Base-by-base conservation (phyloP, 1,284 basidiomycete species). In the Pascua guehoae region DNA sequence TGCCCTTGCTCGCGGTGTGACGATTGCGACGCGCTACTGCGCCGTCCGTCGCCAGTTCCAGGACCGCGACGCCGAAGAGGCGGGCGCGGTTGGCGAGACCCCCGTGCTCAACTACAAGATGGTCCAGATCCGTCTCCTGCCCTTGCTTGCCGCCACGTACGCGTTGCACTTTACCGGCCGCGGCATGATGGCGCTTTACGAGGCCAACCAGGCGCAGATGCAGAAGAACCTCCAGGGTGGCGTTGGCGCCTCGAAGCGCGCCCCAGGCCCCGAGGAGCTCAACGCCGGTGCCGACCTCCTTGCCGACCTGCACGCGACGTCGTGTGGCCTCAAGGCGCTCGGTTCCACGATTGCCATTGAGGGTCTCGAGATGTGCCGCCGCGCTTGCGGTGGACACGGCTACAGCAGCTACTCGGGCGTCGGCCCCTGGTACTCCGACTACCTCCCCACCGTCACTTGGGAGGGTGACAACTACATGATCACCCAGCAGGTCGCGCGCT, bases 21-120 rank as follows among this genome's bases (percentile, higher is more conserved):
- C 81, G 14, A 79, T 84, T 53, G 81, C 81, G 39, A 71, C 82
- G 5, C 73, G 82, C 50, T 84, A 84, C 65, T 50, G 49, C 10
- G 82, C 81, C 2, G 79, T 82, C 12, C 75, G 82, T 50, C 70
- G 82, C 36, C 82, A 83, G 66, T 84, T 83, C 77, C 60, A 62
- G 60, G 60, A 62, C 60, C 60, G 57, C 37, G 80, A 75, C 56
- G 69, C 69, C 12, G 78, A 76, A 8, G 76, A 77, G 58, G 78
- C 77, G 56, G 63, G 75, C 60, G 56, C 67, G 14, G 45, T 45
- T 15, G 60, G 60, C 39, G 82, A 84, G 69, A 81, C 81, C 5
- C 80, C 82, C 61, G 66, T 84, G 17, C 73, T 84, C 63, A 82
- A 83, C 70, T 84, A 84, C 68, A 82, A 82, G 12, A 83, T 83